Percentiles rank a stretch among this genome's conserved stretches.
Conservation (phyloP, 345 rosid genomes). For the Sonneratia caseolaris region DNA sequence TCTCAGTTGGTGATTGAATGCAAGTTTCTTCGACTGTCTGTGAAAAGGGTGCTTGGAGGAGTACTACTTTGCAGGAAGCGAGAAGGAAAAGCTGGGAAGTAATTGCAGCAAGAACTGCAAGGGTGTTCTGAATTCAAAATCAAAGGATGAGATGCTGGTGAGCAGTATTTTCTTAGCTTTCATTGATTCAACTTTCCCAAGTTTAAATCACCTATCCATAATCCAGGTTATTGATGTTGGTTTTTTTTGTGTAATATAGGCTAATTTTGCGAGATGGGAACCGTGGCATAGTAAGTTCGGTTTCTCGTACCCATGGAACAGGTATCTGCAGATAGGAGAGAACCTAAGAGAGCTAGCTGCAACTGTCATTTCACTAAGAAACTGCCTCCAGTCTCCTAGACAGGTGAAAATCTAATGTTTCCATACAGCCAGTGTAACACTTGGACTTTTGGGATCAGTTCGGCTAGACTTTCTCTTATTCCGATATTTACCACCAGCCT, state of each 20-base stretch:
- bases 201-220: not conserved
- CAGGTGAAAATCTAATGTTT: slow-evolving; percentile 20
- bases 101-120: slow-evolving; percentile 26
- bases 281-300: slow-evolving; percentile 88
- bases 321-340: slow-evolving; percentile 52
- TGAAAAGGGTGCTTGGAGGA: slow-evolving; percentile 36
- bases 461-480: not conserved
- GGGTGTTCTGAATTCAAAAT: slow-evolving; percentile 36
- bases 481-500: slow-evolving; percentile 8
- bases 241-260: slow-evolving; percentile 22
- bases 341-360: slow-evolving; percentile 41
- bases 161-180: not conserved
- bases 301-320: slow-evolving; percentile 64
- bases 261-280: slow-evolving; percentile 89
- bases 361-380: slow-evolving; percentile 31
- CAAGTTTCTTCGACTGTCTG: not conserved
- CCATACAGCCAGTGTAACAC: not conserved
- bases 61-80: slow-evolving; percentile 19
- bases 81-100: slow-evolving; percentile 21
- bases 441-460: not conserved
- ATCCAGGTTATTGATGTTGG: not conserved
- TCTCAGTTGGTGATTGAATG: not conserved
- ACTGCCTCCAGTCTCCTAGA: slow-evolving; percentile 23
- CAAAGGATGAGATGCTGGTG: slow-evolving; percentile 61
- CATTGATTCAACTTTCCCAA: not conserved